A percentile compares a stretch with the other conserved stretches of the same genome.
phyloP scores from a whole-genome alignment of 2,329 filamentous ascomycete genomes.

The Drechslera avenae region DNA sequence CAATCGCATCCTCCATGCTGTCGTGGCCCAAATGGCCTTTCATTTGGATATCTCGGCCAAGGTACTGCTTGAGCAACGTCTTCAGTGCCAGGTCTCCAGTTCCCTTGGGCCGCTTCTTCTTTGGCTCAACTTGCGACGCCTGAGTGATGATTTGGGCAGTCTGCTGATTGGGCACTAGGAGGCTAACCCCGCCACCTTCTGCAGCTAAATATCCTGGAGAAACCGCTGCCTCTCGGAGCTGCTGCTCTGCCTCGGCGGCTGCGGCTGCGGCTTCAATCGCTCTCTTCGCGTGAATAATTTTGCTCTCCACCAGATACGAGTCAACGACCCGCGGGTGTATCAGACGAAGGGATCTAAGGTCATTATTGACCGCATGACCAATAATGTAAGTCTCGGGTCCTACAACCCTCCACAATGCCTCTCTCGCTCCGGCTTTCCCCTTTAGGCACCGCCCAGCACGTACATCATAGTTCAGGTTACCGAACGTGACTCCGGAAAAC shows the following conservation, averaged over 20 bases:
- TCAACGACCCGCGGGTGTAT: slow-evolving; percentile 56
- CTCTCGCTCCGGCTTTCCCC: slow-evolving; percentile 52
- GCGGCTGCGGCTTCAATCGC: slow-evolving; percentile 8
- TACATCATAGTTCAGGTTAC: slow-evolving; percentile 48
- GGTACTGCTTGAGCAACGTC: slow-evolving; percentile 81
- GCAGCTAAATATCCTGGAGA: too few relatives aligned
- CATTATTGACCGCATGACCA: slow-evolving; percentile 53
- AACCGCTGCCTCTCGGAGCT: not conserved
- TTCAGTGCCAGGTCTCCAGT: slow-evolving; percentile 59
- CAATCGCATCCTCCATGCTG: slow-evolving; percentile 86
- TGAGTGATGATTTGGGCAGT: not conserved
- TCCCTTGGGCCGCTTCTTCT: slow-evolving; percentile 7
- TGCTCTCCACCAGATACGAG: slow-evolving; percentile 43
- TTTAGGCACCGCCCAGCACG: slow-evolving; percentile 44
- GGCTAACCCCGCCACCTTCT: not conserved
- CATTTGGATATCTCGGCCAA: slow-evolving; percentile 84
- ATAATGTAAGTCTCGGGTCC: slow-evolving; percentile 56
- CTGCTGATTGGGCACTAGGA: not conserved
- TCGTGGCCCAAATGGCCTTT: slow-evolving; percentile 73
- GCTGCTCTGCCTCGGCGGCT: not conserved
- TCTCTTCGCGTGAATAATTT: slow-evolving; percentile 8
- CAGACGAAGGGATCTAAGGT: slow-evolving; percentile 56
- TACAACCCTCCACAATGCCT: slow-evolving; percentile 53
- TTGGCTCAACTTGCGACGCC: not conserved
- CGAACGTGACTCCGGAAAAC: slow-evolving; percentile 56